phyloP scores from a whole-genome alignment of 257 asterid species.

The Osmanthus fragrans region DNA sequence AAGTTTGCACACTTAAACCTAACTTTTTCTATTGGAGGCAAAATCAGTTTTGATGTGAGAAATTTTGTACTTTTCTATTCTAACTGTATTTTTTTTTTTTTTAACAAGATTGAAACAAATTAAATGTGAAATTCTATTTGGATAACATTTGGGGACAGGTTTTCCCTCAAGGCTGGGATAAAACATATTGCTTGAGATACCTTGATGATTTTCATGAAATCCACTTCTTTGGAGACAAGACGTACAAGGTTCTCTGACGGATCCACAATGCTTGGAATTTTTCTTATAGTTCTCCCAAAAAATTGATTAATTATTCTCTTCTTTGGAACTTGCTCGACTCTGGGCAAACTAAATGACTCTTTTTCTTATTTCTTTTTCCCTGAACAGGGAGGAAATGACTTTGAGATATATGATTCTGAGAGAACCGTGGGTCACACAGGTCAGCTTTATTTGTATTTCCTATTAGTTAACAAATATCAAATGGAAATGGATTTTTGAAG shows the following conservation, averaged over 20 bases:
- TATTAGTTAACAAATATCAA: background rate
- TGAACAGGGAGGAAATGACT: constrained; percentile 90
- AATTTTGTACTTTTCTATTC: background rate
- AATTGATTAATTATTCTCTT: background rate
- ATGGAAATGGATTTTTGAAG: background rate
- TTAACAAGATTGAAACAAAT: background rate
- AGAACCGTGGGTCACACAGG: constrained; percentile 95
- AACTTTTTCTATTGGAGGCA: constrained; percentile 92
- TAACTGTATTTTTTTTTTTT: background rate
- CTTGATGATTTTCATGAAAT: constrained; percentile 80
- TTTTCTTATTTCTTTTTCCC: constrained; percentile 3
- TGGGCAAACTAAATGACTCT: background rate
- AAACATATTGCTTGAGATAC: constrained; percentile 90
- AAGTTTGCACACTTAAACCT: constrained; percentile 78
- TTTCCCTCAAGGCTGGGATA: constrained; percentile 98
- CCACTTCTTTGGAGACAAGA: constrained; percentile 97
- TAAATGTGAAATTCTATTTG: constrained; percentile 9
- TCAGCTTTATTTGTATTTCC: constrained; percentile 27
- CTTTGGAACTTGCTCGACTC: background rate
- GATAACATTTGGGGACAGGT: constrained; percentile 47
- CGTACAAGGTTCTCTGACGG: constrained; percentile 68
- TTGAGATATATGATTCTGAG: constrained; percentile 83
- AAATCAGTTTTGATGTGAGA: constrained; percentile 96
- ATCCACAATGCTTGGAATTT: background rate
- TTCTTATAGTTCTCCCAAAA: background rate